Evolutionary conservation across 306 rosid genomes (phyloP), one percentile per base, ranked within the genome.

Genomic region (Dalbergia cochinchinensis): DNA sequence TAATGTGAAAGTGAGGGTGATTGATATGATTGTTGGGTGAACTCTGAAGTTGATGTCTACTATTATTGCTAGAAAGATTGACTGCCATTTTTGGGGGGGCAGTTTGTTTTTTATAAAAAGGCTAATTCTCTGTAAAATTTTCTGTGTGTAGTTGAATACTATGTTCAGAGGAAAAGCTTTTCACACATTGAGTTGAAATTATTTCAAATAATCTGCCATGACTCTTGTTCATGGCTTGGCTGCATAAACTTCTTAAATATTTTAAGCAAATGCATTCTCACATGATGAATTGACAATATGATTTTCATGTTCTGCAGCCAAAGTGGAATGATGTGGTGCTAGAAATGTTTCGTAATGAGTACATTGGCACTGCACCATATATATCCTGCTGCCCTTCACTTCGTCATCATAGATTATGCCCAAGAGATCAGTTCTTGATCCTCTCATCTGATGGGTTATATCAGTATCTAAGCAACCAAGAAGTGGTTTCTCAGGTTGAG

Each of bases 391-490:
- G 37, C 48, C 97, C 97, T 84, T 93, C 97, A 7, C 90, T 92
- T 81, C 50, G 89, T 45, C 97, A 93, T 86, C 92, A 91, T 76
- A 89, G 82, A 84, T 85, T 93, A 20, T 88, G 94, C 82, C 89
- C 91, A 35, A 88, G 85, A 51, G 97, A 93, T 85, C 97, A 91
- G 78, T 93, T 93, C 88, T 85, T 93, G 80, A 85, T 93, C 79
- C 92, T 93, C 83, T 93, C 96, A 11, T 93, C 97, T 41, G 97
- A 93, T 45, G 97, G 97, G 51, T 70, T 93, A 41, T 93, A 93
- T 85, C 97, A 93, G 81, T 93, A 93, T 83, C 86, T 93, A 59
- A 93, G 82, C 86, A 93, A 93, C 81, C 86, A 93, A 79, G 97
- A 93, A 89, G 97, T 93, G 82, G 97, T 93, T 85, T 89, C 88